Conservation (phyloP, 441 rosid species). For the Pelargonium cotyledonis region DNA sequence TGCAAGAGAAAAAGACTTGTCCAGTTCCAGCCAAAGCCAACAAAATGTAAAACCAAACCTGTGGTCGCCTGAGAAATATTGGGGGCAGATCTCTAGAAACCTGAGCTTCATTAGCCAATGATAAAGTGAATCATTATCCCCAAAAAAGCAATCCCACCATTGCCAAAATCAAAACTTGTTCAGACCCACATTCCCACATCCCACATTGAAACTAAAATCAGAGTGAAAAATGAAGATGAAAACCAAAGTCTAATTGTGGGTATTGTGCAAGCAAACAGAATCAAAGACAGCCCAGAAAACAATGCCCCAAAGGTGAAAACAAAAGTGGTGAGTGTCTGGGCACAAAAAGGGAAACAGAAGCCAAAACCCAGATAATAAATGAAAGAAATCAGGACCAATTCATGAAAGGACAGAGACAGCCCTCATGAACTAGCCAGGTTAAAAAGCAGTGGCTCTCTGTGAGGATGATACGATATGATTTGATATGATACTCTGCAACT, state of each 20-base stretch:
- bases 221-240: not conserved
- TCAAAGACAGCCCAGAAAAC: conserved; percentile 8
- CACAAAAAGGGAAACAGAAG: not conserved
- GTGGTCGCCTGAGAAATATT: conserved; percentile 28
- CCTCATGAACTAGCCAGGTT: not conserved
- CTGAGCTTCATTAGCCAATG: too few species aligned
- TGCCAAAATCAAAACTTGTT: conserved; percentile 21
- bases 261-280: too few species aligned
- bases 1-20: not conserved
- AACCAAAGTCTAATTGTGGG: conserved; percentile 18
- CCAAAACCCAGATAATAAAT: not conserved
- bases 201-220: conserved; percentile 25
- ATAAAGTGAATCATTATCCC: conserved; percentile 23
- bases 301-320: conserved; percentile 9
- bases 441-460: not conserved
- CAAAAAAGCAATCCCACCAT: conserved; percentile 10
- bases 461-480: not conserved
- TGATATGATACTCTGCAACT: not conserved
- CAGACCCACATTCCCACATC: too few species aligned
- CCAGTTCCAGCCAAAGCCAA: not conserved
- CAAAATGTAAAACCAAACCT: conserved; percentile 27
- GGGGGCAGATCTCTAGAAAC: conserved; percentile 45
- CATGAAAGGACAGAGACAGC: not conserved
- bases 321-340: not conserved
- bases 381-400: not conserved